Evolutionary conservation across 2,329 filamentous ascomycete genomes (phyloP).

Genomic region (Dactylellina sp.): DNA sequence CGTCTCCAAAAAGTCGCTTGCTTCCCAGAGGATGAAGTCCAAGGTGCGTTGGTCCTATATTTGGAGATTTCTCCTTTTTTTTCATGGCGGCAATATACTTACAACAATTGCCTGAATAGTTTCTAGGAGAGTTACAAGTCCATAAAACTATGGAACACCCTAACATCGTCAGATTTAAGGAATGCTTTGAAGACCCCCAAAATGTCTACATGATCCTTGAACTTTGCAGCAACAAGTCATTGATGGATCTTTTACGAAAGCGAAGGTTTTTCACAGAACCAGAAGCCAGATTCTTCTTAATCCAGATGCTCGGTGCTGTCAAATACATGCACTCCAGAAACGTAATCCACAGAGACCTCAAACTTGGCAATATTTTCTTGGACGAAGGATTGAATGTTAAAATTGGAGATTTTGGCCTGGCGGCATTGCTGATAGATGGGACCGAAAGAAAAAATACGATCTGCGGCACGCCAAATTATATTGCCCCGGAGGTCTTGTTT

Average conservation of each 20-base stretch:
- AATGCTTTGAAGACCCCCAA: constrained; percentile 88
- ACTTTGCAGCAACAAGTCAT: constrained; percentile 91
- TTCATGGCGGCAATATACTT: neutral
- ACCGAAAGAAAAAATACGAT: constrained; percentile 93
- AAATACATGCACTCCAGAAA: constrained; percentile 97
- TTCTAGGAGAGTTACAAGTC: constrained; percentile 88
- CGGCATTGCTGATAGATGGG: constrained; percentile 88
- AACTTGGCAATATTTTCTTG: constrained; percentile 97
- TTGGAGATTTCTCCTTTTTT: neutral
- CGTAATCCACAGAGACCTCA: constrained; percentile 95
- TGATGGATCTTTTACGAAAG: constrained; percentile 83
- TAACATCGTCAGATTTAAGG: constrained; percentile 94
- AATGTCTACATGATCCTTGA: constrained; percentile 95
- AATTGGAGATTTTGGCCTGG: constrained; percentile 95
- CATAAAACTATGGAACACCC: constrained; percentile 97
- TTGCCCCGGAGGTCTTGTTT: constrained; percentile 90
- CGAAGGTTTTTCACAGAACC: constrained; percentile 90
- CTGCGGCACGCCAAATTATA: constrained; percentile 97
- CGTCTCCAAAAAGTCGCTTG: constrained; percentile 60
- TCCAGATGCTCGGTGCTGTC: constrained; percentile 95
- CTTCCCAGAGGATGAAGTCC: constrained; percentile 59
- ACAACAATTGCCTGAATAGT: constrained; percentile 66
- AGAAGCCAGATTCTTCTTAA: constrained; percentile 90
- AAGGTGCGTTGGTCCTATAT: constrained; percentile 56
- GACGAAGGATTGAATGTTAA: constrained; percentile 97